Evolutionary conservation across 129 eudicot species (phyloP), one percentile per base, ranked within the genome.

Genomic region (Oenanthe sinensis): DNA sequence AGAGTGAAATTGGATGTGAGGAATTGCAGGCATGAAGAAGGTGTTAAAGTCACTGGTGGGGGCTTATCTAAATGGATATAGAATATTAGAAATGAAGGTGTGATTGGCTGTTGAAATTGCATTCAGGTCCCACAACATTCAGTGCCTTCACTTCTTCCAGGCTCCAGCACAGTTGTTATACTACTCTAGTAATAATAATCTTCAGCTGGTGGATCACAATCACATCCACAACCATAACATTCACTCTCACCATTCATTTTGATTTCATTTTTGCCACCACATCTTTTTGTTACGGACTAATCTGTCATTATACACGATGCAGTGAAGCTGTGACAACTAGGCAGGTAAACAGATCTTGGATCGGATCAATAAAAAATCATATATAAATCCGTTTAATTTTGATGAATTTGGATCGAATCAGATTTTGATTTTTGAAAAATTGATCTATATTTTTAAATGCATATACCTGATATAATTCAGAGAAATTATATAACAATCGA

Each of bases 81-180:
- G 60, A 48, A 9, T n/a, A 60, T 60, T n/a, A 60, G 36, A 60
- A 60, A 46, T 5, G 4, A 74, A 74, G 77, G n/a, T 26, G 6
- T 74, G 77, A 74, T 74, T 74, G 77, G 77, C 62, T 74, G 37
- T 26, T 74, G 60, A 33, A 26, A 33, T 74, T 48, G 40, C 60
- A 48, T 45, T 14, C 42, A 45, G 60, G 77, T 15, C 76, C 77
- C 33, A 48, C 77, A 46, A 48, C 16, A 46, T 74, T 19, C 17
- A 74, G 49, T 16, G 13, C 60, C 58, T 73, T 49, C 54, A 73
- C 20, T 24, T 44, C 36, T 33, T 33, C 36, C 36, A n/a, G 36
- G 19, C 45, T 73, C 19, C 9, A 43, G 54, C 77, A 37, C 1
- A n/a, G 10, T 19, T 73, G 36, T 33, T 33, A 33, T 33, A 33